phyloP scores from a whole-genome alignment of 164 flowering plant genomes.

The Liriodendron chinense region DNA sequence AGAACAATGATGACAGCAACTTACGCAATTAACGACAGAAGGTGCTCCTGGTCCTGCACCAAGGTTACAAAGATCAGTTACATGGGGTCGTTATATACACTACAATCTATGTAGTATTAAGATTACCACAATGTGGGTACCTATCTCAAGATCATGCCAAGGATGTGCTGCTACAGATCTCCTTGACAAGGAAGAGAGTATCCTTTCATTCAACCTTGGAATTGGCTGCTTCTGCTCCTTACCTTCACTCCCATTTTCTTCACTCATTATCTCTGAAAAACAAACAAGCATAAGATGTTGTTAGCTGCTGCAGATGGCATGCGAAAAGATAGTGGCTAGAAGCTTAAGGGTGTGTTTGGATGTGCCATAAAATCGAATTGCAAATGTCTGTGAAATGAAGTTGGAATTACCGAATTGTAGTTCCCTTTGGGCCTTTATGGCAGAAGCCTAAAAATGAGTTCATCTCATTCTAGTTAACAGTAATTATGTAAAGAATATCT shows the following conservation, averaged over 20 bases:
- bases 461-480: no score
- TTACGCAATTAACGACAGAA: constrained; percentile 48
- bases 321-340: background rate
- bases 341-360: no score
- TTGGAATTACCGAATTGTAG: no score
- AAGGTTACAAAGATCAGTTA: background rate
- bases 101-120: background rate
- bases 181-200: constrained; percentile 68
- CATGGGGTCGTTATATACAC: background rate
- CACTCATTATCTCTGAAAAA: constrained; percentile 1
- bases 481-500: no score
- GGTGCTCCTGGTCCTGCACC: constrained; percentile 72
- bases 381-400: no score
- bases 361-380: background rate
- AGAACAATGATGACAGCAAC: background rate
- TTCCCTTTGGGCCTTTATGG: no score
- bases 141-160: constrained; percentile 86
- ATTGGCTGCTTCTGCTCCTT: constrained; percentile 16
- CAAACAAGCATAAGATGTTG: background rate
- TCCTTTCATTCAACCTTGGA: constrained; percentile 65
- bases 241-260: constrained; percentile 35
- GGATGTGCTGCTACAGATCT: constrained; percentile 84
- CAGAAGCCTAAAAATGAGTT: no score
- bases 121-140: constrained; percentile 24
- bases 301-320: background rate